Base-by-base conservation (phyloP, 495 filamentous ascomycete genomes). In the Lentithecium fluviatile region DNA sequence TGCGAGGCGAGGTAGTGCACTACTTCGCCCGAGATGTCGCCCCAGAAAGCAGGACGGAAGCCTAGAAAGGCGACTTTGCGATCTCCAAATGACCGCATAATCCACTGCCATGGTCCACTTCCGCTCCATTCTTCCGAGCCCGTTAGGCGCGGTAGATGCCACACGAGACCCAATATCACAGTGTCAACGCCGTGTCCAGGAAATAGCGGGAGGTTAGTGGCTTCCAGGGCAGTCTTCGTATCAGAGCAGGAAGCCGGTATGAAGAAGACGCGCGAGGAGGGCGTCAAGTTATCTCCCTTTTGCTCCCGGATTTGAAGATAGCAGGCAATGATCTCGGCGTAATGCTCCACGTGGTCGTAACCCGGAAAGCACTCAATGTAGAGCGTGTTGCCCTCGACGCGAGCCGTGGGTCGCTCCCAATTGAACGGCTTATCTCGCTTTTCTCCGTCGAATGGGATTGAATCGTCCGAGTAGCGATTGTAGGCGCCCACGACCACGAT, bases 391-490 rank as follows among this genome's bases (percentile, higher is more conserved):
- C 49, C 49, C 23, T 52, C 49, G 29, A 56, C 21, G 3, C 63
- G 46, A 25, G 40, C 48, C 20, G 65, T 65, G 40, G 65, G 65
- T 7, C 65, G 65, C 62, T 67, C 62, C 65, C 65, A 65, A 56
- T 67, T 65, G 55, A 67, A 67, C 13, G 54, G 62, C 24, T 67
- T 67, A 49, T 67, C 64, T 17, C 2, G 38, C 64, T 65, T 67
- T 46, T 64, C 60, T 17, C 49, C 49, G 29, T 52, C 49, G 49
- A 29, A 58, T 25, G 52, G 25, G 23, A 25, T 60, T 40, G 45
- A 65, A 11, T 36, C 29, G 19, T 19, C 17, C 52, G 23, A 57
- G 40, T 48, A 54, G 38, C 52, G 52, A 43, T 2, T 26, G 37
- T 56, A 46, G 10, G 11, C 17, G 11, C 52, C 52, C n/a, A 43